These are phyloP conservation scores for Coniosporium uncinatum DNA, from an alignment of 2,329 filamentous ascomycete genomes.

Conservation along the genomic window DNA sequence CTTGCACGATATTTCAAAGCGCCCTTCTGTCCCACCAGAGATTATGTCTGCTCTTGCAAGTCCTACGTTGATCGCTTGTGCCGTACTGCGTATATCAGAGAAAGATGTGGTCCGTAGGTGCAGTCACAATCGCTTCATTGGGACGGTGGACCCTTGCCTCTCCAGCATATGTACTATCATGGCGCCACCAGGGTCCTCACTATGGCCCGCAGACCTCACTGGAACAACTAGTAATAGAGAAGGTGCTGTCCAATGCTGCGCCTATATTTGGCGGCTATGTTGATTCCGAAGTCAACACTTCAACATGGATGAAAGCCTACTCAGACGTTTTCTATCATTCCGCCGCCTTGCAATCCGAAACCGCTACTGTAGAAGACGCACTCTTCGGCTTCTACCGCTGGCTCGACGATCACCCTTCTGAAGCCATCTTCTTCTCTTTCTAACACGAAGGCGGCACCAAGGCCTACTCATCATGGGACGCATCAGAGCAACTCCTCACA, in stretches of 20 bases:
- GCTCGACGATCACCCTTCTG: conserved; percentile 38
- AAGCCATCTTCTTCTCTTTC: conserved; percentile 39
- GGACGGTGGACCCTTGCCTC: no score
- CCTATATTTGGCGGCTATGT: conserved; percentile 35
- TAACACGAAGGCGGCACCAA: conserved; percentile 37
- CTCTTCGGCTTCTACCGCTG: conserved; percentile 42
- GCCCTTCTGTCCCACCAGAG: no score
- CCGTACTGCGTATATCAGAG: no score
- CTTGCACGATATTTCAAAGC: no score
- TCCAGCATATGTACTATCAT: no score
- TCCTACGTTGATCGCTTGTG: no score
- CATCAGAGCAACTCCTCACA: conserved; percentile 29
- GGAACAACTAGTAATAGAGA: conserved; percentile 33
- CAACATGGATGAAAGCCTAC: conserved; percentile 40
- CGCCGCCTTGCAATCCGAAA: conserved; percentile 36
- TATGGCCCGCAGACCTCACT: no score
- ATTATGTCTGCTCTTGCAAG: no score
- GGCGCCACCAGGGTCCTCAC: no score
- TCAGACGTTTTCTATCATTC: conserved; percentile 45
- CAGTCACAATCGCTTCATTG: no score
- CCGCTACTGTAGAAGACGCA: conserved; percentile 35
- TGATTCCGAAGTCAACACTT: conserved; percentile 13
- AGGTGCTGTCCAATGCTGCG: conserved; percentile 32
- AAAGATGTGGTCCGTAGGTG: no score
- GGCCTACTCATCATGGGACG: conserved; percentile 23